Conservation (phyloP, 345 rosid genomes). For the Arabidopsis suecica region DNA sequence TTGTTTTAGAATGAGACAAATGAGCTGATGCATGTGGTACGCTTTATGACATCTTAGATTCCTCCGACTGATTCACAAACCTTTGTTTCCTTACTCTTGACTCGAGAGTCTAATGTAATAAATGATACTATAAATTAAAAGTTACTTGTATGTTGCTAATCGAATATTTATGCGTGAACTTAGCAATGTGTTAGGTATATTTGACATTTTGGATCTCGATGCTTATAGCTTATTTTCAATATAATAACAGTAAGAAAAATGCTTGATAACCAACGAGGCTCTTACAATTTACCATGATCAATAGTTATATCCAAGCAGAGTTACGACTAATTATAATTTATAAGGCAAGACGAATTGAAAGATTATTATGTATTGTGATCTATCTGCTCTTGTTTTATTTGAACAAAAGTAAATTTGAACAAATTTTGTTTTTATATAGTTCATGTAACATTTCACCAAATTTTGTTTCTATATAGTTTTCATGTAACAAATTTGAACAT, state of each 20-base stretch:
- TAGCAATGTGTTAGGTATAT: background rate
- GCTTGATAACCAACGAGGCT: background rate
- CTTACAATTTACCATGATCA: background rate
- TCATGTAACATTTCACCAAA: too few species aligned
- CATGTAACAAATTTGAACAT: background rate
- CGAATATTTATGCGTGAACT: background rate
- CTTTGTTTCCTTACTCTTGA: constrained; percentile 5
- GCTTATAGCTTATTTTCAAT: background rate
- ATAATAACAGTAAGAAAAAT: background rate
- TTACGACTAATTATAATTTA: background rate
- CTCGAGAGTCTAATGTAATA: constrained; percentile 12
- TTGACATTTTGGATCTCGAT: constrained; percentile 1
- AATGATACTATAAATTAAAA: background rate
- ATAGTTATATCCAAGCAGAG: background rate
- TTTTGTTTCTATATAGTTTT: too few species aligned
- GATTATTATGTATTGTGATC: background rate
- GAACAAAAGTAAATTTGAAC: background rate
- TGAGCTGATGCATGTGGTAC: constrained; percentile 35
- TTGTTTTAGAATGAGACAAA: constrained; percentile 42
- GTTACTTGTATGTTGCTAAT: background rate
- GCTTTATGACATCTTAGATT: constrained; percentile 39
- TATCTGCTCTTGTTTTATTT: background rate
- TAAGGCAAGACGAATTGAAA: background rate
- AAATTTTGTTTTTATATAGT: too few species aligned
- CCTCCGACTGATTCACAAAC: constrained; percentile 26